phyloP scores from a whole-genome alignment of 805 yeast species.

The Wickerhamomyces chaumierensis region DNA sequence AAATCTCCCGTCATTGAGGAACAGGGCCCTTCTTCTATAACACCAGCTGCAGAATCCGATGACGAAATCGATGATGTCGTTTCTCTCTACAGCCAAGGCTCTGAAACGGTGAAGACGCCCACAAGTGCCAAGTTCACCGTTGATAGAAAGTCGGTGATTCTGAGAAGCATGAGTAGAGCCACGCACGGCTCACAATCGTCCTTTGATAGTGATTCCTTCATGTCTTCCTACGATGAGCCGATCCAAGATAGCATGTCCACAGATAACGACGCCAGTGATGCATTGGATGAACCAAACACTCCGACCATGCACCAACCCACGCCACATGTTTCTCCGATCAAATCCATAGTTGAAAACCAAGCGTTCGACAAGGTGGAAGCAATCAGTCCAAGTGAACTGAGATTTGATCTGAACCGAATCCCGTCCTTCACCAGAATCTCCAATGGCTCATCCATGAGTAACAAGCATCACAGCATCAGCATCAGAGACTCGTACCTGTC shows the following conservation, averaged over 20 bases:
- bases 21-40: neutral
- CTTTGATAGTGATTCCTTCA: conserved; percentile 19
- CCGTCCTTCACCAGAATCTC: conserved; percentile 16
- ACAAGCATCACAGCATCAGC: neutral
- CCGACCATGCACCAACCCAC: conserved; percentile 16
- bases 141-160: neutral
- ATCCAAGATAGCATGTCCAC: conserved; percentile 6
- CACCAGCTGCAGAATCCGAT: neutral
- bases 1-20: conserved; percentile 1
- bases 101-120: neutral
- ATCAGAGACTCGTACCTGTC: conserved; percentile 15
- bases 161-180: neutral
- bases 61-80: conserved; percentile 1
- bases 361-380: neutral
- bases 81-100: neutral
- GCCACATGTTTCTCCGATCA: conserved; percentile 18
- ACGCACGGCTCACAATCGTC: neutral
- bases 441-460: conserved; percentile 8
- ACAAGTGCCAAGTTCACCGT: neutral
- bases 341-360: conserved; percentile 10
- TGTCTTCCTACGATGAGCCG: conserved; percentile 16
- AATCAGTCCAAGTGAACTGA: neutral
- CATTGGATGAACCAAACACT: conserved; percentile 15
- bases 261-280: conserved; percentile 6
- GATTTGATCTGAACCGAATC: conserved; percentile 10